phyloP scores from a whole-genome alignment of 2,329 filamentous ascomycete species.

The Penicillium corylophilum region DNA sequence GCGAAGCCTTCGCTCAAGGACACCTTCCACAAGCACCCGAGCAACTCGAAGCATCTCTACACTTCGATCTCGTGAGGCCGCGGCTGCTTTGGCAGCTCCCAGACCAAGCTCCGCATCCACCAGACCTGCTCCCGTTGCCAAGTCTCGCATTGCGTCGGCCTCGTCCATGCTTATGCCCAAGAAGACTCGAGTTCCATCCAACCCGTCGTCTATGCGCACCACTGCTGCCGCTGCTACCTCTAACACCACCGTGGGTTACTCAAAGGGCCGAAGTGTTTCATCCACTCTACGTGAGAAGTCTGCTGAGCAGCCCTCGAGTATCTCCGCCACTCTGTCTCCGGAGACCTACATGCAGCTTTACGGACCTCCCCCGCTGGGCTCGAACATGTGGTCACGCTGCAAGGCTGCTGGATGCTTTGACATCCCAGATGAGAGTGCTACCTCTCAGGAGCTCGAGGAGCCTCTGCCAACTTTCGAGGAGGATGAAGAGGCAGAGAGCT shows the following conservation, averaged over 20 bases:
- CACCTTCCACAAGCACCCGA: slow-evolving; percentile 24
- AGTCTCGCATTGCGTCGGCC: slow-evolving; percentile 38
- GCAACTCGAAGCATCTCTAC: slow-evolving; percentile 37
- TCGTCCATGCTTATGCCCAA: slow-evolving; percentile 34
- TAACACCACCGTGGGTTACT: slow-evolving; percentile 80
- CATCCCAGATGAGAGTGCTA: slow-evolving; percentile 16
- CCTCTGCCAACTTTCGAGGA: slow-evolving; percentile 34
- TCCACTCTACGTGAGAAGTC: slow-evolving; percentile 30
- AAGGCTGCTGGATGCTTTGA: slow-evolving; percentile 41
- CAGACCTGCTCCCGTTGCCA: slow-evolving; percentile 28
- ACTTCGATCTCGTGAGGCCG: slow-evolving; percentile 42
- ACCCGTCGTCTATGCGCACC: slow-evolving; percentile 56
- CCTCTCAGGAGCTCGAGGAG: slow-evolving; percentile 27
- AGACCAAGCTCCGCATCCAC: slow-evolving; percentile 35
- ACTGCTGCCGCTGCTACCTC: slow-evolving; percentile 67
- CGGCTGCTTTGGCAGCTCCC: slow-evolving; percentile 36
- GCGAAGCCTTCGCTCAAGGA: slow-evolving; percentile 26
- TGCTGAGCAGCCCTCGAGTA: slow-evolving; percentile 20
- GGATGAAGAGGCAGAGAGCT: slow-evolving; percentile 40
- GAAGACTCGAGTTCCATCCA: slow-evolving; percentile 49
- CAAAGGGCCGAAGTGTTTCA: slow-evolving; percentile 62
- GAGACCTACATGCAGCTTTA: slow-evolving; percentile 45
- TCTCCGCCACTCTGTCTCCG: slow-evolving; percentile 38
- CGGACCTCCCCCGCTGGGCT: slow-evolving; percentile 42
- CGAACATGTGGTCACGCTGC: slow-evolving; percentile 45